phyloP scores from a whole-genome alignment of 108 stramenopile species.

The Aurantiochytrium sp. region DNA sequence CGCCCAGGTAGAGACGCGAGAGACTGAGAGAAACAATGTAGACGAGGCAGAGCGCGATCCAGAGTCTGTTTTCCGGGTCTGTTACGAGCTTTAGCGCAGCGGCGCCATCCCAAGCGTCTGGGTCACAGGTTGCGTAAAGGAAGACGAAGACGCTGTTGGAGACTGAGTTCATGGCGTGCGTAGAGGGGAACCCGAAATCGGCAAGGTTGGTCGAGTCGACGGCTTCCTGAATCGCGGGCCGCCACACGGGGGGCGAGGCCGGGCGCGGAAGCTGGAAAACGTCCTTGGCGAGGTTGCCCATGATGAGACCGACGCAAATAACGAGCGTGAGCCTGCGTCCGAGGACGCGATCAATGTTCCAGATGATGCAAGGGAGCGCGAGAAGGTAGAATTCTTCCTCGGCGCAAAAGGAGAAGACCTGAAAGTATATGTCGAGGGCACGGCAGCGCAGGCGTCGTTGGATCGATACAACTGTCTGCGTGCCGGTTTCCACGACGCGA shows the following conservation, averaged over 20 bases:
- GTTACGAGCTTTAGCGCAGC: neutral
- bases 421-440: neutral
- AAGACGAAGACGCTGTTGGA: neutral
- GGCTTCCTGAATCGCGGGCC: neutral
- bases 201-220: neutral
- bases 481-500: neutral
- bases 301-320: neutral
- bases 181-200: neutral
- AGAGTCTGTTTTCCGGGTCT: neutral
- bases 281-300: neutral
- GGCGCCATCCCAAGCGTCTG: neutral
- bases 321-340: neutral
- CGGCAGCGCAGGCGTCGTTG: neutral
- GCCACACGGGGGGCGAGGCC: neutral
- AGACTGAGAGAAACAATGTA: neutral
- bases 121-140: neutral
- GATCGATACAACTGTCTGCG: neutral
- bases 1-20: neutral
- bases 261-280: neutral
- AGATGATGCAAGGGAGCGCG: neutral
- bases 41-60: neutral
- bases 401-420: neutral
- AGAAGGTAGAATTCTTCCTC: slow-evolving; percentile 17
- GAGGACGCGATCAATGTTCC: neutral
- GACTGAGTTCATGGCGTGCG: neutral